A percentile compares a stretch with the other conserved stretches of the same genome.
Conservation (phyloP, 495 filamentous ascomycete species). For the Penicillium canescens region DNA sequence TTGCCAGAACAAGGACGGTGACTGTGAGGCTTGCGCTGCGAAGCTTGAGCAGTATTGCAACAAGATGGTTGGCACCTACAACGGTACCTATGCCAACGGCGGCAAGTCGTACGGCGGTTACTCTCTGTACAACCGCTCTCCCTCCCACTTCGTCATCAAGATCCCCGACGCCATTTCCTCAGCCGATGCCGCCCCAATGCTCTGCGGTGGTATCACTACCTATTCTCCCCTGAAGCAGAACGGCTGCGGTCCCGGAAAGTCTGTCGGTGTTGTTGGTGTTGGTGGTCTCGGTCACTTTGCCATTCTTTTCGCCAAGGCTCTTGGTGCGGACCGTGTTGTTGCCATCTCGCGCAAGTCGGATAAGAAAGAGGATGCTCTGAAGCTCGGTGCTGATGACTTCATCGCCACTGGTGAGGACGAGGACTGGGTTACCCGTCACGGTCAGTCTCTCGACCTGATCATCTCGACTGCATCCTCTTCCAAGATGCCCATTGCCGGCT, state of each 20-base stretch:
- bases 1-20: constrained; percentile 57
- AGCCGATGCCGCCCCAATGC: constrained; percentile 75
- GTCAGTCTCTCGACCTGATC: constrained; percentile 71
- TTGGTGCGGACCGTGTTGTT: constrained; percentile 77
- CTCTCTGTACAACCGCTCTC: constrained; percentile 68
- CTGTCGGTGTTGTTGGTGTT: constrained; percentile 79
- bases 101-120: constrained; percentile 70
- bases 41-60: constrained; percentile 68
- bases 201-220: constrained; percentile 81
- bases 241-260: constrained; percentile 76
- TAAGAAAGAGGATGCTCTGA: constrained; percentile 71
- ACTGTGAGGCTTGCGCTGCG: constrained; percentile 67
- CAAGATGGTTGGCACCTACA: constrained; percentile 51
- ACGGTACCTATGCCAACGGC: constrained; percentile 46
- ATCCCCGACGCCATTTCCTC: constrained; percentile 67
- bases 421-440: constrained; percentile 67
- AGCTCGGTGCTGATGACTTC: constrained; percentile 61
- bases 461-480: constrained; percentile 73
- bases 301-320: constrained; percentile 60
- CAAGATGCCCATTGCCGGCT: constrained; percentile 75
- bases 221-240: constrained; percentile 73
- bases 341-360: constrained; percentile 69
- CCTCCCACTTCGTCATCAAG: constrained; percentile 73
- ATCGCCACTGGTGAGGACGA: constrained; percentile 81
- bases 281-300: constrained; percentile 79